Percentiles rank a stretch among this genome's conserved stretches.
Conservation (phyloP, 345 rosid genomes). For the Pelargonium nanum region DNA sequence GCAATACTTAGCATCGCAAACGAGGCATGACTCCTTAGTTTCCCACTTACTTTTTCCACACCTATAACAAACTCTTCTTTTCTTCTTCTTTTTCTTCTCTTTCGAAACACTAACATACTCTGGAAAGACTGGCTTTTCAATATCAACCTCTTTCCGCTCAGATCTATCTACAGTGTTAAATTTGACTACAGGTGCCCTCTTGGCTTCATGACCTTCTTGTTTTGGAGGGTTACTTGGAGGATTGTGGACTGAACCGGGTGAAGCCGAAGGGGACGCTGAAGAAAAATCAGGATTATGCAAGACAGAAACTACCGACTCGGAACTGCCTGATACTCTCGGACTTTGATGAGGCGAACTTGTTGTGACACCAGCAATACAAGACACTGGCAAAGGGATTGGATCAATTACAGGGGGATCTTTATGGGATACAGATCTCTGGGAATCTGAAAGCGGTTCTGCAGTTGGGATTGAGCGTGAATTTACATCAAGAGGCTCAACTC, state of each 20-base stretch:
- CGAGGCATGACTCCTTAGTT: slow-evolving; percentile 73
- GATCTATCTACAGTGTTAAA: slow-evolving; percentile 51
- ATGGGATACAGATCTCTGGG: slow-evolving; percentile 24
- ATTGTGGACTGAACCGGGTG: slow-evolving; percentile 51
- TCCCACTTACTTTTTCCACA: slow-evolving; percentile 96
- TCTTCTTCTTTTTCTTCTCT: slow-evolving; percentile 51
- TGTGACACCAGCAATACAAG: slow-evolving; percentile 50
- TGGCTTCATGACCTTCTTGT: slow-evolving; percentile 27
- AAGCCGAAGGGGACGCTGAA: slow-evolving; percentile 73
- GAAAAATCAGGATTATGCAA: slow-evolving; percentile 77
- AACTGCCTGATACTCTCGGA: slow-evolving; percentile 71
- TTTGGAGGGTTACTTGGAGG: slow-evolving; percentile 25
- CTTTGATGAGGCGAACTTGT: slow-evolving; percentile 55
- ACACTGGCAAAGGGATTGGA: slow-evolving; percentile 77
- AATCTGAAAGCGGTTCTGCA: slow-evolving; percentile 42
- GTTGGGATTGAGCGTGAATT: slow-evolving; percentile 37
- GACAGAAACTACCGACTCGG: slow-evolving; percentile 92
- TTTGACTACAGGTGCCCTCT: slow-evolving; percentile 61
- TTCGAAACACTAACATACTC: slow-evolving; percentile 54
- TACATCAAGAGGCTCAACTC: slow-evolving; percentile 64
- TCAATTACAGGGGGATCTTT: slow-evolving; percentile 29
- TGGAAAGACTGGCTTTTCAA: slow-evolving; percentile 37
- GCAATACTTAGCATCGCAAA: slow-evolving; percentile 49
- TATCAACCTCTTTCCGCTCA: slow-evolving; percentile 36
- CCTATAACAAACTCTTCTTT: slow-evolving; percentile 54